Percentiles rank a stretch among this genome's conserved stretches.
These are phyloP conservation scores for Dictyostelium intermedium DNA, from an alignment of 78 protist genomes.

Conservation along the genomic window DNA sequence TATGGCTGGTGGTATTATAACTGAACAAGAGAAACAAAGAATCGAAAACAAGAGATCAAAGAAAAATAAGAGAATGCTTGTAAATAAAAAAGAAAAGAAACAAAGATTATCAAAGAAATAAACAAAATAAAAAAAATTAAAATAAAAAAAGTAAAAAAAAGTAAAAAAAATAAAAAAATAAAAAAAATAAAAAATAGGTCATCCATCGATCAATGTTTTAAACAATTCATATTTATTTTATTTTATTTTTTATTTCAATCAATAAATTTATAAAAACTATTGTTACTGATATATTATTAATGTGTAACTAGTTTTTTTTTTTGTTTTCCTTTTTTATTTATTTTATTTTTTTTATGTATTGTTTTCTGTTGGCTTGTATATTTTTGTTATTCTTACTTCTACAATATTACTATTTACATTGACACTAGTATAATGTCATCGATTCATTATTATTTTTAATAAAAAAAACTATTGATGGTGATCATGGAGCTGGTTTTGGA, in stretches of 20 bases:
- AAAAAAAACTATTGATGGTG: constrained; percentile 15
- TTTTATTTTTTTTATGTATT: neutral
- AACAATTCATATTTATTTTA: too few relatives aligned
- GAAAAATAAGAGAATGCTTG: constrained; percentile 23
- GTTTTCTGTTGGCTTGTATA: neutral
- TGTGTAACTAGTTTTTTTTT: neutral
- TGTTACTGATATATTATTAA: neutral
- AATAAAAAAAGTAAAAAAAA: neutral
- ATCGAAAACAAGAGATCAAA: constrained; percentile 28
- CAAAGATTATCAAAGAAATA: constrained; percentile 5
- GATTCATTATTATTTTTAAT: neutral
- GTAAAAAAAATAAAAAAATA: neutral
- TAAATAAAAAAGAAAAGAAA: constrained; percentile 10
- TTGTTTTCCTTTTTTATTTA: neutral
- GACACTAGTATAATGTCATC: neutral
- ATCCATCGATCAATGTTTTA: neutral
- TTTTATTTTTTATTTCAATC: too few relatives aligned
- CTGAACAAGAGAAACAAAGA: constrained; percentile 43
- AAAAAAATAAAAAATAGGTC: neutral
- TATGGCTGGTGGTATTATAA: constrained; percentile 24
- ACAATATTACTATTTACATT: neutral
- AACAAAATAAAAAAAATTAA: neutral
- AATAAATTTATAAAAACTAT: neutral
- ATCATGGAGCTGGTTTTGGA: neutral
- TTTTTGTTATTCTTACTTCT: neutral